Conservation (phyloP, 1,284 basidiomycete species). For the Grifola frondosa region DNA sequence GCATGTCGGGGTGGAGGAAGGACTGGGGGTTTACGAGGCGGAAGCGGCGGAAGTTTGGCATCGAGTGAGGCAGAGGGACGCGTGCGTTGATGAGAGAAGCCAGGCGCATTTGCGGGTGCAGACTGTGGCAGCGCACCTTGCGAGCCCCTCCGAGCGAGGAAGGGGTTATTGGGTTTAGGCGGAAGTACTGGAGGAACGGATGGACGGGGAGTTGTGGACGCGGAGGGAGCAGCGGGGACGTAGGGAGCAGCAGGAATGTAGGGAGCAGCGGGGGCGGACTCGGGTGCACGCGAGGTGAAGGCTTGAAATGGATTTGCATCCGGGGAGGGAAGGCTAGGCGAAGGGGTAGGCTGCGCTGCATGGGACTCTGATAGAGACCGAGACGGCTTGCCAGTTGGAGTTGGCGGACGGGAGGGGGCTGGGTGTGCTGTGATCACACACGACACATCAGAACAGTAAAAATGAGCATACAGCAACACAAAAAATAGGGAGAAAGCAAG, state of each 20-base stretch:
- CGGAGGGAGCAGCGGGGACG: conserved; percentile 6
- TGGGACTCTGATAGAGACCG: conserved; percentile 1
- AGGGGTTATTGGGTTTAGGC: conserved; percentile 38
- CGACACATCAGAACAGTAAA: not conserved
- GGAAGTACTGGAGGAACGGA: conserved; percentile 26
- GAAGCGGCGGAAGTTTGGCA: conserved; percentile 28
- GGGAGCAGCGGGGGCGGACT: not conserved
- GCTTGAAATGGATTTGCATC: conserved; percentile 24
- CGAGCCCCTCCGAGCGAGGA: conserved; percentile 31
- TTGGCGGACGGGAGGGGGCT: conserved; percentile 15
- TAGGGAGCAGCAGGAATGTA: not conserved
- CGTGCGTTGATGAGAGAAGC: conserved; percentile 4
- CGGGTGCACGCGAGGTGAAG: conserved; percentile 1
- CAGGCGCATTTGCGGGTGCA: conserved; percentile 6
- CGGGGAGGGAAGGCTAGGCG: conserved; percentile 16
- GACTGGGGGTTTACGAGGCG: conserved; percentile 31
- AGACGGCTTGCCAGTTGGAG: conserved; percentile 8
- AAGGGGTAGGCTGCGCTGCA: conserved; percentile 2
- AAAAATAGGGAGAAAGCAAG: not conserved
- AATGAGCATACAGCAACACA: not conserved
- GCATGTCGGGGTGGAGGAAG: conserved; percentile 33
- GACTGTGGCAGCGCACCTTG: conserved; percentile 19
- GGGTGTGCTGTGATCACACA: conserved; percentile 20
- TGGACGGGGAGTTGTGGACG: conserved; percentile 11
- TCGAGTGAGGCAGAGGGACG: conserved; percentile 13